These are phyloP conservation scores for Colletotrichum gloeosporioides DNA, from an alignment of 2,329 filamentous ascomycete species.

Conservation along the genomic window DNA sequence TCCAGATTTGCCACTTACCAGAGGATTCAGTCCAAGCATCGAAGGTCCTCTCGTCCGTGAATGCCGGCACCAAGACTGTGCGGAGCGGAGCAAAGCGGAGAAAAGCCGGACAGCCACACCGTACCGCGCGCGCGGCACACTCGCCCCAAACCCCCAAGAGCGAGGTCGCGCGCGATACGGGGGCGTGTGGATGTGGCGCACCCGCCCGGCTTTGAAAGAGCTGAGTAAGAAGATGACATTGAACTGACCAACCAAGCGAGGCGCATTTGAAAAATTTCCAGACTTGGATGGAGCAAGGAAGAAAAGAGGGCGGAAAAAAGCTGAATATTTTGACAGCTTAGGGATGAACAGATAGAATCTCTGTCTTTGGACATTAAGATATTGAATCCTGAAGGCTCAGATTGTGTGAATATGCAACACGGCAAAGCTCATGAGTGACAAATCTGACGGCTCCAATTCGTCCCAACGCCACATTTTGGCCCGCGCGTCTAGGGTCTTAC, in stretches of 20 bases:
- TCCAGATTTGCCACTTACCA: background rate
- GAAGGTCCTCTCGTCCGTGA: background rate
- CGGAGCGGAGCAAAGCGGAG: background rate
- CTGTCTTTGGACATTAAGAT: background rate
- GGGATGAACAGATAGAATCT: fast-evolving
- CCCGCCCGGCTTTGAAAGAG: conserved; percentile 3
- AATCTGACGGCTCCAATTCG: background rate
- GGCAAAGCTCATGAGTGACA: background rate
- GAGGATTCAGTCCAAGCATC: background rate
- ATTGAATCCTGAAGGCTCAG: background rate
- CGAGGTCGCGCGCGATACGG: background rate
- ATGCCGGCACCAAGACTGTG: background rate
- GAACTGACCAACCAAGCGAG: background rate
- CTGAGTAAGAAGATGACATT: conserved; percentile 3
- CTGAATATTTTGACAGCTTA: background rate
- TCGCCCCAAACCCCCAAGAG: background rate
- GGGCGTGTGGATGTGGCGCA: background rate
- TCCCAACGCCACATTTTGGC: background rate
- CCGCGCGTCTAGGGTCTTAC: background rate
- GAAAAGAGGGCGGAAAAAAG: background rate
- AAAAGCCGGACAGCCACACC: background rate
- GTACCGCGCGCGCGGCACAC: background rate
- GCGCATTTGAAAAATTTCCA: background rate
- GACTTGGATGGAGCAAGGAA: background rate
- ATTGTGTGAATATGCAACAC: background rate